Base-by-base conservation (phyloP, 2,329 filamentous ascomycete genomes). In the Colletotrichum destructivum region DNA sequence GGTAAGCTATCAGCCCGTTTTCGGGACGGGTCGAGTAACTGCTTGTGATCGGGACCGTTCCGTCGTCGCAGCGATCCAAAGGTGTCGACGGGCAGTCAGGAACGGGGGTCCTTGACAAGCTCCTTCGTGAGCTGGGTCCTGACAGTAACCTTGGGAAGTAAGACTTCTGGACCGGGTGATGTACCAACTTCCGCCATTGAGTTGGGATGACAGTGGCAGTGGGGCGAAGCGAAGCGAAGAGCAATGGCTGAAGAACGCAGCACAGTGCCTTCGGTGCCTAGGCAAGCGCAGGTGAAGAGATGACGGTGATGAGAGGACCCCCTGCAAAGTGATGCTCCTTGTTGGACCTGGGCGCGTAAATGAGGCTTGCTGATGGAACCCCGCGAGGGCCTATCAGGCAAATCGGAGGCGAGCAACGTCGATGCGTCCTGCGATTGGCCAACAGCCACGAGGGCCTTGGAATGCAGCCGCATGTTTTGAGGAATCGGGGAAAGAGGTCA, bases 341-440 rank as follows among this genome's bases (percentile, higher is more conserved):
- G 59, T 75, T 75, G 77, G 63, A 71, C 44, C 69, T 76, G 76
- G 86, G 87, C 87, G 87, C 87, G 83, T 89, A 89, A 85, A 82
- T 78, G 81, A 82, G 81, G 81, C 81, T 82, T 82, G 79, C 81
- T 80, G 83, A 79, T 88, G 85, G 86, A 81, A 81, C 81, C 80
- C 81, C 81, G 80, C 79, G 79, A 81, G 79, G 76, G 77, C 77
- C 76, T 75, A 79, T 83, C 77, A 81, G 82, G 83, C 86, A 88
- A 71, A 87, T 87, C 80, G 81, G 82, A 85, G 77, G 79, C 76
- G 79, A 82, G 81, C 79, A 79, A 77, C 74, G 73, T 76, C 71
- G 74, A 74, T 78, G 74, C 68, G 75, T 75, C 73, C 74, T 80
- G 79, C 79, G 66, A 87, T 87, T 88, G 85, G 85, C 74, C 21